These are phyloP conservation scores for Penicillium rolfsii DNA, from an alignment of 2,329 filamentous ascomycete species.

Conservation along the genomic window DNA sequence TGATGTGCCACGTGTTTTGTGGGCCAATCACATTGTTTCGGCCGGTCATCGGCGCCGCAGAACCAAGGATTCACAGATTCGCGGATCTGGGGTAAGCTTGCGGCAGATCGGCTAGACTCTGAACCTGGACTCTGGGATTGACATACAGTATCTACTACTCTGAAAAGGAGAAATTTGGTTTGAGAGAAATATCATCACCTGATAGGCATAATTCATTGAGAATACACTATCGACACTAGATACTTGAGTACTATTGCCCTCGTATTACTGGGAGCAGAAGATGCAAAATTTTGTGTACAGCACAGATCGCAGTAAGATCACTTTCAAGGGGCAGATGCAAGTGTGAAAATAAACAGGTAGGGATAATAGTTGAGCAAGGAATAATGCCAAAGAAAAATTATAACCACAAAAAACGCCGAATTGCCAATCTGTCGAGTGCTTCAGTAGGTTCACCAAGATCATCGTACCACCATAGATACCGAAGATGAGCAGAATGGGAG, in stretches of 20 bases:
- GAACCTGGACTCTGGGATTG: background rate
- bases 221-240: background rate
- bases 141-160: background rate
- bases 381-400: conserved; percentile 9
- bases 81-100: conserved; percentile 30
- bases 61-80: conserved; percentile 20
- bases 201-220: background rate
- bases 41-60: conserved; percentile 11
- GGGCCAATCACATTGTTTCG: conserved; percentile 4
- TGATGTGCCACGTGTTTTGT: conserved; percentile 24
- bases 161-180: background rate
- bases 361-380: conserved; percentile 9
- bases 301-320: conserved; percentile 12
- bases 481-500: background rate
- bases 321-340: conserved; percentile 14
- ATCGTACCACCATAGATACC: background rate
- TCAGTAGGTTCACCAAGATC: background rate
- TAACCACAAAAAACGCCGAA: conserved; percentile 18
- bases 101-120: conserved; percentile 3
- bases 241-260: conserved; percentile 7
- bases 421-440: conserved; percentile 17
- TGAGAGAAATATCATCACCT: background rate
- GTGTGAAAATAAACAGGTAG: conserved; percentile 4
- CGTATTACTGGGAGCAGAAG: background rate
- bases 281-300: conserved; percentile 14